Percentiles rank a stretch among this genome's conserved stretches.
phyloP scores from a whole-genome alignment of 352 stramenopile genomes.

The Globisporangium spinosum region DNA sequence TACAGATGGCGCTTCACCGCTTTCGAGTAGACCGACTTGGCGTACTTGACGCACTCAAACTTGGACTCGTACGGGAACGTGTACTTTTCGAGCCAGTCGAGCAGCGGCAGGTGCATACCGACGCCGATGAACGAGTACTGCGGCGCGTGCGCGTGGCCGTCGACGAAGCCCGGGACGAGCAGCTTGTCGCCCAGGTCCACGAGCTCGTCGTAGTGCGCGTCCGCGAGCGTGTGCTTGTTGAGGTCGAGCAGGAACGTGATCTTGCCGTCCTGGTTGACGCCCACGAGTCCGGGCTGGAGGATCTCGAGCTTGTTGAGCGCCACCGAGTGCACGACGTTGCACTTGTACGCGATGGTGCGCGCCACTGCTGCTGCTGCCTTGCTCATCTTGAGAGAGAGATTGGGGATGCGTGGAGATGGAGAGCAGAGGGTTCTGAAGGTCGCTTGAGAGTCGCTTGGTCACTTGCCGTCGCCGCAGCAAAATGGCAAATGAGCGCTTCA shows the following conservation, averaged over 20 bases:
- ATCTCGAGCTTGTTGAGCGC: slow-evolving; percentile 55
- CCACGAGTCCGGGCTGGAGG: slow-evolving; percentile 60
- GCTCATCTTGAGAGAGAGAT: slow-evolving; percentile 7
- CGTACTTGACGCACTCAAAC: slow-evolving; percentile 61
- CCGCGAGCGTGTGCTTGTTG: slow-evolving; percentile 12
- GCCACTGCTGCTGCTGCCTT: slow-evolving; percentile 2
- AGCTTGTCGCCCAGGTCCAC: slow-evolving; percentile 73
- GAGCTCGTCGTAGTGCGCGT: slow-evolving; percentile 41
- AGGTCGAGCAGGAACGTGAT: slow-evolving; percentile 54
- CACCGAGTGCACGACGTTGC: slow-evolving; percentile 72
- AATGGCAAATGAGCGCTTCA: slow-evolving; percentile 18
- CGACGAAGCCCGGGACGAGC: slow-evolving; percentile 92
- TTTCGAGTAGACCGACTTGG: slow-evolving; percentile 83
- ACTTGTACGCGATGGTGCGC: slow-evolving; percentile 65
- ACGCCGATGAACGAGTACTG: slow-evolving; percentile 93
- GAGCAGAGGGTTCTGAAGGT: neutral
- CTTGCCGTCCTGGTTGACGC: slow-evolving; percentile 37
- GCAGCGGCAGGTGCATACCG: slow-evolving; percentile 90
- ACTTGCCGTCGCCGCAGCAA: slow-evolving; percentile 12
- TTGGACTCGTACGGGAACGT: slow-evolving; percentile 92
- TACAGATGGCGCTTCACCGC: slow-evolving; percentile 83
- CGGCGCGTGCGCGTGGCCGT: slow-evolving; percentile 92
- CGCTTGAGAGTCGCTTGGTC: neutral
- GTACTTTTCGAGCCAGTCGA: slow-evolving; percentile 93
- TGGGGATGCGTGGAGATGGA: neutral